Conservation (phyloP, 306 rosid species). For the Mimosa bimucronata region DNA sequence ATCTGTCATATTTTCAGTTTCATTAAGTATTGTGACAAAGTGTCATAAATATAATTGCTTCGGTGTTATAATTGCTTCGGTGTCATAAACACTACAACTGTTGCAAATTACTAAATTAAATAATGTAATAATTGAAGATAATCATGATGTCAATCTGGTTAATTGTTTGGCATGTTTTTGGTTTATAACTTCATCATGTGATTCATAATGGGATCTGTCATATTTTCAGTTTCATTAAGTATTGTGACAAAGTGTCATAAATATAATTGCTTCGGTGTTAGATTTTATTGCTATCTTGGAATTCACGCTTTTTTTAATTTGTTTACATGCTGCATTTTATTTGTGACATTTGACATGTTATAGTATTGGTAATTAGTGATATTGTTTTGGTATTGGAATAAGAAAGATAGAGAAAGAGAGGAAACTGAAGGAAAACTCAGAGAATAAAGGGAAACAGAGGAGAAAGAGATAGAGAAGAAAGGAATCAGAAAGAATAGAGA, state of each 20-base stretch:
- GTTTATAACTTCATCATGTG: neutral
- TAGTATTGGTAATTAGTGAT: neutral
- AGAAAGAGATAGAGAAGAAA: too few species aligned
- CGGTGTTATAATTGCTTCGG: too few species aligned
- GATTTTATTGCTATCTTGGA: neutral
- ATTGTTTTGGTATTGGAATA: too few species aligned
- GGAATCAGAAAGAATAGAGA: too few species aligned
- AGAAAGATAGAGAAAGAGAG: too few species aligned
- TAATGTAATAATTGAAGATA: neutral
- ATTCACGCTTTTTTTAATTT: too few species aligned
- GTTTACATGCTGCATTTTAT: neutral
- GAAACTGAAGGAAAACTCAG: too few species aligned
- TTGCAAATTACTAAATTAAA: neutral
- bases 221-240: neutral
- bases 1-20: neutral
- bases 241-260: neutral
- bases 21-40: too few species aligned
- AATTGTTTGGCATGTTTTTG: neutral
- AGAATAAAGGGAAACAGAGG: too few species aligned
- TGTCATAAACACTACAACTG: too few species aligned
- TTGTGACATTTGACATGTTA: slow-evolving; percentile 3
- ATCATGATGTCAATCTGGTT: neutral
- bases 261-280: slow-evolving; percentile 9
- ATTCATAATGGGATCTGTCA: neutral
- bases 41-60: too few species aligned